Evolutionary conservation across 139 green algal species (phyloP), one percentile per base, ranked within the genome.

Genomic region (Chlamydomonas urium): DNA sequence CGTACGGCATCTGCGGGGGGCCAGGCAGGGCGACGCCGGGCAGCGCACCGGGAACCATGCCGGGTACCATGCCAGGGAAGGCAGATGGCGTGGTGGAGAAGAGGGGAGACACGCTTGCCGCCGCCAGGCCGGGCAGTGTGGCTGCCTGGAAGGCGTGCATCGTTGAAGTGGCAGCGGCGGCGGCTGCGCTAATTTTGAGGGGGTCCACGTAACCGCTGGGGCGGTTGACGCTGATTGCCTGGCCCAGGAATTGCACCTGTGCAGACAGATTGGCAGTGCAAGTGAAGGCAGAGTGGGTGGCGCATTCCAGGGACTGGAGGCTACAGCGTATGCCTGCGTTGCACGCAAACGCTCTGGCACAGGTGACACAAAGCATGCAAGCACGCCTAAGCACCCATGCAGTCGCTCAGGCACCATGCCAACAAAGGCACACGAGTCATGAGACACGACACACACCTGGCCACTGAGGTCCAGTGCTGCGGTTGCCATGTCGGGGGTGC

Each of bases 121-220:
- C 45, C 21, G 45, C 45, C 45, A 56, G 45, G 45, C 45, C 21
- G 45, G 45, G 17, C 17, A 56, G 45, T 56, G 45, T 21, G 17
- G 45, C 45, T 21, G 17, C 21, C 45, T 56, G 45, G 45, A 56
- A 56, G 45, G 45, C 45, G 21, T 56, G 45, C 17, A 56, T 17
- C 17, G 45, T 21, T 26, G 17, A 26, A 21, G 45, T 56, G 17
- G 45, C 45, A 26, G 45, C 45, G 17, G 45, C 45, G 21, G 45
- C 45, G 17, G 45, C 45, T 21, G 21, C 17, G 21, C 17, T 56
- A 17, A 56, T 21, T 56, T 87, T 86, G 36, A 28, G 66, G 4
- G 91, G 91, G 80, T 97, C 91, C 36, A 97, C 87, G 76, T 96
- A 97, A 33, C 87, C 88, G 14, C 73, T 84, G 56, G 91, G 91